Percentiles rank a stretch among this genome's conserved stretches.
phyloP scores from a whole-genome alignment of 371 early-diverging fungal genomes.

The Mortierella sp. region DNA sequence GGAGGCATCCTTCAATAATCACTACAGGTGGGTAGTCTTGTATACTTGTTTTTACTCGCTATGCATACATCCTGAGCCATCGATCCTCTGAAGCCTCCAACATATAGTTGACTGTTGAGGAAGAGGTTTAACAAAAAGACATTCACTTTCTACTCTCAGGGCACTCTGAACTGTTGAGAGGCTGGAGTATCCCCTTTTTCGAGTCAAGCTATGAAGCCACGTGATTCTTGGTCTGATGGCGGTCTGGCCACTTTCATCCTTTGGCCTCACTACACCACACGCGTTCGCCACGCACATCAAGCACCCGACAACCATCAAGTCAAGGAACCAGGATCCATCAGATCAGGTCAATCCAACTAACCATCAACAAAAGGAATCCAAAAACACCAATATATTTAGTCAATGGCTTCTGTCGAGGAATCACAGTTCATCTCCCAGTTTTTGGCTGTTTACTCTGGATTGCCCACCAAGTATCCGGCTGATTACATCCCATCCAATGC shows the following conservation, averaged over 20 bases:
- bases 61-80: no score
- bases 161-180: no score
- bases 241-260: no score
- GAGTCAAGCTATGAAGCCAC: no score
- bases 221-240: no score
- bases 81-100: no score
- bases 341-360: no score
- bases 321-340: not conserved
- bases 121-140: not conserved
- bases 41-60: no score
- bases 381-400: not conserved
- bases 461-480: conserved; percentile 32
- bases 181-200: no score
- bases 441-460: conserved; percentile 32
- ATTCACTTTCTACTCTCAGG: not conserved
- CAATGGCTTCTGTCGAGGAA: conserved; percentile 45
- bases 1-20: no score
- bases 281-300: not conserved
- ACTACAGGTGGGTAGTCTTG: no score
- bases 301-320: not conserved
- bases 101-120: not conserved
- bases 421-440: conserved; percentile 51
- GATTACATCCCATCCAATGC: conserved; percentile 30
- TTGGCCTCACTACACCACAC: not conserved
- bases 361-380: not conserved